Conservation (phyloP, 768 basidiomycete species). For the Suillus placidus region DNA sequence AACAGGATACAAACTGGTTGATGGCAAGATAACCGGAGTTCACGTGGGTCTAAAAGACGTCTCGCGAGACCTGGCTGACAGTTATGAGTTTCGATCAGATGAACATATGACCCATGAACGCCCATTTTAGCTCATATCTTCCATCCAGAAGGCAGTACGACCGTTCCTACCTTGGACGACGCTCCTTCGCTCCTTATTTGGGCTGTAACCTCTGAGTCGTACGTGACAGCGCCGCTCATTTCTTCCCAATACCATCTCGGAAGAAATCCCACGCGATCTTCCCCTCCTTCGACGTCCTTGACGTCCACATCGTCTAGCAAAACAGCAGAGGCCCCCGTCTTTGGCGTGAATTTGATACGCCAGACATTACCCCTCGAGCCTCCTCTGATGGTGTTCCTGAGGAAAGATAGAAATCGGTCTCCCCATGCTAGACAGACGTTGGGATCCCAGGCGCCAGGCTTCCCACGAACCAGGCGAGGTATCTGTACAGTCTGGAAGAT, state of each 20-base stretch:
- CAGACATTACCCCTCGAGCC: conserved; percentile 51
- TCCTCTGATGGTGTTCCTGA: conserved; percentile 43
- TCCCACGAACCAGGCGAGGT: conserved; percentile 76
- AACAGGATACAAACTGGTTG: neutral
- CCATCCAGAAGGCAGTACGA: conserved; percentile 22
- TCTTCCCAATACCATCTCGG: conserved; percentile 69
- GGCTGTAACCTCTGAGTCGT: conserved; percentile 13
- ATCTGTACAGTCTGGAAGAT: conserved; percentile 78
- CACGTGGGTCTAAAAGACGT: conserved; percentile 27
- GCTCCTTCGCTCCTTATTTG: conserved; percentile 10
- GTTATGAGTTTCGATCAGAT: conserved; percentile 16
- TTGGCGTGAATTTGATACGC: conserved; percentile 69
- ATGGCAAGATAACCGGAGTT: conserved; percentile 18
- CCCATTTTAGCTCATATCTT: conserved; percentile 23
- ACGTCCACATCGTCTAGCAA: conserved; percentile 51
- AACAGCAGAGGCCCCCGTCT: conserved; percentile 53
- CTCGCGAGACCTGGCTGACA: conserved; percentile 9
- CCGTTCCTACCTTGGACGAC: conserved; percentile 6
- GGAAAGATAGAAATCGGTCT: conserved; percentile 56
- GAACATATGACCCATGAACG: conserved; percentile 19
- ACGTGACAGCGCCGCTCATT: conserved; percentile 1
- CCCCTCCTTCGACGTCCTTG: conserved; percentile 62
- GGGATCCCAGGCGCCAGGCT: conserved; percentile 78
- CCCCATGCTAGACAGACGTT: conserved; percentile 75
- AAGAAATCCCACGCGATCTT: conserved; percentile 79